These are phyloP conservation scores for Ceratocystis cacaofunesta DNA, from an alignment of 2,329 filamentous ascomycete species.

Conservation along the genomic window DNA sequence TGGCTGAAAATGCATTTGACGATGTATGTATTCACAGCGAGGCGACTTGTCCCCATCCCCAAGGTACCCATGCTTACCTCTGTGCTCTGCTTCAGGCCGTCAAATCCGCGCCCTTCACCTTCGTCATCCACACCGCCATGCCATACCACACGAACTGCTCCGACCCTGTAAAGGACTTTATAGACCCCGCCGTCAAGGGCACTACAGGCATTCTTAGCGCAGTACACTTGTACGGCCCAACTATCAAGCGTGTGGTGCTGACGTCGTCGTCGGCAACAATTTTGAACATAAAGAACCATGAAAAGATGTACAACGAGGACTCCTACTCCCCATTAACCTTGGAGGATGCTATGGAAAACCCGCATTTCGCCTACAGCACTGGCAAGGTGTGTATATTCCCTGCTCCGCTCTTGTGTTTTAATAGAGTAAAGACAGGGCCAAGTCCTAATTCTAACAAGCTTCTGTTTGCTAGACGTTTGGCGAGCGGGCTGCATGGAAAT, in stretches of 20 bases:
- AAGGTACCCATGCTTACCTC: slow-evolving; percentile 10
- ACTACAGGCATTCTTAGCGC: slow-evolving; percentile 36
- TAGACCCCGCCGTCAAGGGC: slow-evolving; percentile 41
- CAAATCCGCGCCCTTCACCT: slow-evolving; percentile 42
- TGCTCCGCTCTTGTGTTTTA: not conserved
- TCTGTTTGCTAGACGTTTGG: slow-evolving; percentile 36
- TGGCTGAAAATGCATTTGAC: slow-evolving; percentile 53
- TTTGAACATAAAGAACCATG: slow-evolving; percentile 26
- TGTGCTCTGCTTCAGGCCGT: not conserved
- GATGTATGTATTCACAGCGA: slow-evolving; percentile 23
- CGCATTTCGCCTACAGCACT: slow-evolving; percentile 23
- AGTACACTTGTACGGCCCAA: slow-evolving; percentile 28
- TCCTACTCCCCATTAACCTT: slow-evolving; percentile 23
- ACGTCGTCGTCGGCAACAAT: slow-evolving; percentile 35
- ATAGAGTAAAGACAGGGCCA: not conserved
- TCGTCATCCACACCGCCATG: slow-evolving; percentile 58
- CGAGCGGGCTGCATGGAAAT: slow-evolving; percentile 50
- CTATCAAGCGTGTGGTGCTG: slow-evolving; percentile 49
- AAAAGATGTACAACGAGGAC: slow-evolving; percentile 20
- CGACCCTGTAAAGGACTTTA: slow-evolving; percentile 31
- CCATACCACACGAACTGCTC: slow-evolving; percentile 57
- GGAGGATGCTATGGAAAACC: slow-evolving; percentile 19
- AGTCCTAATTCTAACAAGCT: not conserved
- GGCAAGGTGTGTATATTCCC: slow-evolving; percentile 20
- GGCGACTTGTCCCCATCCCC: slow-evolving; percentile 24